A percentile compares a stretch with the other conserved stretches of the same genome.
These are phyloP conservation scores for Camelina neglecta DNA, from an alignment of 345 rosid genomes.

Conservation along the genomic window DNA sequence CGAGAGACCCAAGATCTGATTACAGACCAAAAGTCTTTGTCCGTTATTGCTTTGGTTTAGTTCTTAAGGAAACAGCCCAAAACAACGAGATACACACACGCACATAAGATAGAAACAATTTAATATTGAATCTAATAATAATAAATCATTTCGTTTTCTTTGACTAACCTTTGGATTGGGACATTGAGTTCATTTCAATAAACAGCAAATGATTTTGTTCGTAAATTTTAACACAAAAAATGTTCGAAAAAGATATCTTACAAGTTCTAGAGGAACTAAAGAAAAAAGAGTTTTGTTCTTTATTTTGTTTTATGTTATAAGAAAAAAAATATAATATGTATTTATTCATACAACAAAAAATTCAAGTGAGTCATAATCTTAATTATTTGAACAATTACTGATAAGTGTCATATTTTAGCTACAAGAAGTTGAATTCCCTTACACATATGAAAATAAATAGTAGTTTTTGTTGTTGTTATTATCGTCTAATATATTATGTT, in stretches of 20 bases:
- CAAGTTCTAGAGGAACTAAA: background rate
- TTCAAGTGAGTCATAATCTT: background rate
- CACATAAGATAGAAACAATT: background rate
- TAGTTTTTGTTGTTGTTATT: too few relatives aligned
- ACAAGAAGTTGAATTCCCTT: too few relatives aligned
- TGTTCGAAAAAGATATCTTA: background rate
- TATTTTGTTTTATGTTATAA: too few relatives aligned
- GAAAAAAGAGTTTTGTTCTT: background rate
- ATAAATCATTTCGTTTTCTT: background rate
- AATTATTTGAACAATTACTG: background rate
- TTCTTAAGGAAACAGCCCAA: constrained; percentile 34
- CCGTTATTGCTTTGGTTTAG: constrained; percentile 38
- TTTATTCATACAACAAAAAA: background rate
- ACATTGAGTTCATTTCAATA: background rate
- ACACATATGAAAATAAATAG: too few relatives aligned
- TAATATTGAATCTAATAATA: background rate
- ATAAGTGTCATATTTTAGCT: background rate
- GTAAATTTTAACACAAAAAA: background rate
- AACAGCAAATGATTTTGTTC: background rate
- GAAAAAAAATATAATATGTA: background rate
- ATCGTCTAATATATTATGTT: too few relatives aligned
- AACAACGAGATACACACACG: constrained; percentile 21
- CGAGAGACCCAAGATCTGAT: constrained; percentile 39
- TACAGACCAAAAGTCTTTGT: constrained; percentile 44
- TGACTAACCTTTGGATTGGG: background rate